These are phyloP conservation scores for Venturia effusa DNA, from an alignment of 2,329 filamentous ascomycete species.

Conservation along the genomic window DNA sequence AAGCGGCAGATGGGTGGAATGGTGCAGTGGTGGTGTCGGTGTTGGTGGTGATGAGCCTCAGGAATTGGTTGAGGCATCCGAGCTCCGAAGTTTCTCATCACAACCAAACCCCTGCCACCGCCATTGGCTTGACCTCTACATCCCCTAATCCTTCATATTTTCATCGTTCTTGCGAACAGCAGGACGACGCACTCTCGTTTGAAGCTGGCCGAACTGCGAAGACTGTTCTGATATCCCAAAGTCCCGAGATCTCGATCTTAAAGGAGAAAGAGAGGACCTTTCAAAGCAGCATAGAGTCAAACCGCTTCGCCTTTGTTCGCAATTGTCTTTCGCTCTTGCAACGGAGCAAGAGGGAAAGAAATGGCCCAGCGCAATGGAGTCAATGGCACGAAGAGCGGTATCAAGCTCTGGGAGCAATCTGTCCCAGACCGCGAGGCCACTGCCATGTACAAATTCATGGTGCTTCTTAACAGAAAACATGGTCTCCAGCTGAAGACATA, in stretches of 20 bases:
- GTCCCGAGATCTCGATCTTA: no score
- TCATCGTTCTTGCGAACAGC: not conserved
- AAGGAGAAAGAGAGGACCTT: not conserved
- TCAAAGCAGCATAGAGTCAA: not conserved
- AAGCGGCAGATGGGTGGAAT: no score
- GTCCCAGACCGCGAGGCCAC: conserved; percentile 51
- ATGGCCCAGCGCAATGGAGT: not conserved
- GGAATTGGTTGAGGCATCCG: not conserved
- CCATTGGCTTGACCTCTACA: not conserved
- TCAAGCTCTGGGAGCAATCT: conserved; percentile 53
- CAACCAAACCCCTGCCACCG: not conserved
- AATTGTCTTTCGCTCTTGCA: conserved; percentile 16
- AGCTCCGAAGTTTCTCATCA: not conserved
- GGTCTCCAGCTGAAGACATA: conserved; percentile 54
- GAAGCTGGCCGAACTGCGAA: not conserved
- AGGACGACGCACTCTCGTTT: not conserved
- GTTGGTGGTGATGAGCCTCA: no score
- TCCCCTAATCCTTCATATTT: not conserved
- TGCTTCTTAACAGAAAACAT: conserved; percentile 58
- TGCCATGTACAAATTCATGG: conserved; percentile 61
- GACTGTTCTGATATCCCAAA: not conserved
- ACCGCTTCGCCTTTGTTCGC: not conserved
- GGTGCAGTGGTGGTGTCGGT: not conserved
- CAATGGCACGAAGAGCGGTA: not conserved
- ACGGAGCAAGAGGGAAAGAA: conserved; percentile 15